Conservation (phyloP, 179 eudicot species). For the Corrigiola litoralis region DNA sequence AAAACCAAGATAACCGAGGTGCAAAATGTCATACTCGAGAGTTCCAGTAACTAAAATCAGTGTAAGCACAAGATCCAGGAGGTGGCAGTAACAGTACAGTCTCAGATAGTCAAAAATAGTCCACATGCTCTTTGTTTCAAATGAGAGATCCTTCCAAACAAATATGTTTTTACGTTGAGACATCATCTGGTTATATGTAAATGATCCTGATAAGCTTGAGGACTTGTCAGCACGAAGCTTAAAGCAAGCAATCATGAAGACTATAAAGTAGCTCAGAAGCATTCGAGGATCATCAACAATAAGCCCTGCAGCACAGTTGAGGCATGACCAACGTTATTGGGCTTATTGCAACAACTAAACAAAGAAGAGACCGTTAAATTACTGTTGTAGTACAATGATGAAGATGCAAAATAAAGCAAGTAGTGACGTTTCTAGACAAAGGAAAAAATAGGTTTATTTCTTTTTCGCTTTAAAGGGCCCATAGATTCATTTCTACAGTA, state of each 20-base stretch:
- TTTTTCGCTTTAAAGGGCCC: not conserved
- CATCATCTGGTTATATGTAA: conserved; percentile 77
- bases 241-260: conserved; percentile 84
- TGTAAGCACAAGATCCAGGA: conserved; percentile 95
- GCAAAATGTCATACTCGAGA: conserved; percentile 91
- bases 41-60: conserved; percentile 89
- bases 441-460: not conserved
- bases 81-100: conserved; percentile 97
- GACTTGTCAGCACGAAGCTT: conserved; percentile 84
- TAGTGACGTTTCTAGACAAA: not conserved
- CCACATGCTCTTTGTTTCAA: conserved; percentile 99
- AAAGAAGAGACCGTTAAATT: not conserved
- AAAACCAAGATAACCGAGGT: conserved; percentile 97
- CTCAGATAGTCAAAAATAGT: conserved; percentile 91
- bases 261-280: conserved; percentile 77
- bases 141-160: conserved; percentile 98
- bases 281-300: conserved; percentile 86
- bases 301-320: conserved; percentile 52
- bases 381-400: not conserved
- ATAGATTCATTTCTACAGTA: too few species aligned
- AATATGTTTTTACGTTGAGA: conserved; percentile 85
- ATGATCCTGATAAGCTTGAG: conserved; percentile 61
- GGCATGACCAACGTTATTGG: not conserved
- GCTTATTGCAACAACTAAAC: not conserved
- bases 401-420: too few species aligned